Evolutionary conservation across 192 early-diverging fungal species (phyloP), one percentile per base, ranked within the genome.

Genomic region (Powellomyces hirtus): DNA sequence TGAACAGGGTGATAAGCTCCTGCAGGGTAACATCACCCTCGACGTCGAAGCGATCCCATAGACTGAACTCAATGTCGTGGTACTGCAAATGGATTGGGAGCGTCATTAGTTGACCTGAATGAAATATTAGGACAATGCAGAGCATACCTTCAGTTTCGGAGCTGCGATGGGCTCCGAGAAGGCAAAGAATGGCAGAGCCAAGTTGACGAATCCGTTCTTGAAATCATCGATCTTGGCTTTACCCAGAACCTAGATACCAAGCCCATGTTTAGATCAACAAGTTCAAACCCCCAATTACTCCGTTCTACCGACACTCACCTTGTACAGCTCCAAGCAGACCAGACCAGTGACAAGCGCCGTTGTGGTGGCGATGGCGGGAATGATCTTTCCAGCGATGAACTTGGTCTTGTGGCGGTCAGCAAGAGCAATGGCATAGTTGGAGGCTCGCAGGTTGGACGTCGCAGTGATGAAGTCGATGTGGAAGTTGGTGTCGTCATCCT

Each of bases 381-480:
- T 97, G 59, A 97, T 97, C 70, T 94, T 94, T 74, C 97, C 97
- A 45, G 97, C 94, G 56, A 99, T 96, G 37, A 94, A 94, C 77
- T 98, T 94, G 4, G 95, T 94, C 73, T 94, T 86, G 60, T 90
- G 89, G 51, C 92, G 93, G 27, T 89, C 93, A 13, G 97, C 90
- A 26, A 87, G 87, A 0, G 82, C 75, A 57, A 99, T 99, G 60
- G 84, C 86, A 72, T 93, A 96, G 66, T 91, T 80, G 26, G 76
- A 75, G 1, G 95, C 97, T 45, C 97, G 94, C 77, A 98, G 74
- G 82, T 99, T 99, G 37, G 97, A 98, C 18, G 94, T 88, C 1
- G 97, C 96, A 1, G 97, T 93, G 72, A 99, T 91, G 79, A 98
- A 99, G 75, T 99, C 97, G 67, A 99, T 97, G 75, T 99, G 97